phyloP scores from a whole-genome alignment of 192 early-diverging fungal species.

The Gamsiella multidivaricata region DNA sequence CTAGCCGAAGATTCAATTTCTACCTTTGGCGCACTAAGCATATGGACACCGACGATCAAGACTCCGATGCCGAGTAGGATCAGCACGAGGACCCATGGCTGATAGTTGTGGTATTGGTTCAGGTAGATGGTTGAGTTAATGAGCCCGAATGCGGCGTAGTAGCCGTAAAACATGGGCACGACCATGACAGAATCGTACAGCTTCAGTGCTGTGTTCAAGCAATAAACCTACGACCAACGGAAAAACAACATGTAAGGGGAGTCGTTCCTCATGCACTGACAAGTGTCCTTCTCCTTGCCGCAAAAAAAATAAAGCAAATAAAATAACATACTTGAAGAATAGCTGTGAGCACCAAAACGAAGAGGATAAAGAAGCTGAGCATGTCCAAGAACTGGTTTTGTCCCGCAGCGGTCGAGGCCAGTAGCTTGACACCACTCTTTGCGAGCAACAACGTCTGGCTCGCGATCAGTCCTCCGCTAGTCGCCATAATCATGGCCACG shows the following conservation, averaged over 20 bases:
- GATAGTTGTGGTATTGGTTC: slow-evolving; percentile 59
- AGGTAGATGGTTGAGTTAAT: slow-evolving; percentile 70
- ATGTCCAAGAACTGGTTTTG: slow-evolving; percentile 66
- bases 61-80: slow-evolving; percentile 61
- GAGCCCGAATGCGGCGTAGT: slow-evolving; percentile 66
- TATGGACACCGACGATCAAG: slow-evolving; percentile 64
- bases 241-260: neutral
- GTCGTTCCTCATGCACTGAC: too few relatives aligned
- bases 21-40: slow-evolving; percentile 58
- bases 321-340: slow-evolving; percentile 57
- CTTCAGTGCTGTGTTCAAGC: slow-evolving; percentile 67
- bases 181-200: slow-evolving; percentile 67
- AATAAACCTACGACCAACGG: slow-evolving; percentile 58
- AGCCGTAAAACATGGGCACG: slow-evolving; percentile 69
- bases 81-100: slow-evolving; percentile 60
- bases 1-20: neutral
- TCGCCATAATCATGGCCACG: slow-evolving; percentile 65
- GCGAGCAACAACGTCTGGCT: slow-evolving; percentile 67
- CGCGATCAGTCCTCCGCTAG: slow-evolving; percentile 63
- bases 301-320: too few relatives aligned
- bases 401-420: slow-evolving; percentile 35
- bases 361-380: slow-evolving; percentile 63
- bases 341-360: slow-evolving; percentile 60
- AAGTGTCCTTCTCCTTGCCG: too few relatives aligned
- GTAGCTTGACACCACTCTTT: slow-evolving; percentile 59